phyloP scores from a whole-genome alignment of 495 filamentous ascomycete genomes.

The Neohortaea acidophila region DNA sequence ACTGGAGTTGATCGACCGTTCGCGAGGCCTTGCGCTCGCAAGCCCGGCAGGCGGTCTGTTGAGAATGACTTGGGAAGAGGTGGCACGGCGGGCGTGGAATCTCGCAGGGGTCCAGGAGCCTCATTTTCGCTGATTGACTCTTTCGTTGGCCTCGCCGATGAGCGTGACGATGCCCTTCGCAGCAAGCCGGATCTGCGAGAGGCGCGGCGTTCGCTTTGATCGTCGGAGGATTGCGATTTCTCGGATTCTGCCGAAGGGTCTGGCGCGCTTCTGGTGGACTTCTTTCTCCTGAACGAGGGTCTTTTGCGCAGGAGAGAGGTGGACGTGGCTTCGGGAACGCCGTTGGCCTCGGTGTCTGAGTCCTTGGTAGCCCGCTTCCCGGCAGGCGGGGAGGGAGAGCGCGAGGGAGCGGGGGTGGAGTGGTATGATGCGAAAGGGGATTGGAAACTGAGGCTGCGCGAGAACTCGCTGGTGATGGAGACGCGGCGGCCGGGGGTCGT shows the following conservation, averaged over 20 bases:
- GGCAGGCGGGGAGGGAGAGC: constrained; percentile 13
- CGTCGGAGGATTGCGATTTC: background rate
- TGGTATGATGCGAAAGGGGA: constrained; percentile 3
- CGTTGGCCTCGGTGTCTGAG: background rate
- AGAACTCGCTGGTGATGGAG: constrained; percentile 10
- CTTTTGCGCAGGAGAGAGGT: constrained; percentile 2
- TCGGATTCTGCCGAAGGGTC: background rate
- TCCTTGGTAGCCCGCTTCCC: background rate
- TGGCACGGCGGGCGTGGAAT: constrained; percentile 25
- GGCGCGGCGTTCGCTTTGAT: background rate
- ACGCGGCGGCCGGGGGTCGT: constrained; percentile 7
- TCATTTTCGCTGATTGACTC: constrained; percentile 1
- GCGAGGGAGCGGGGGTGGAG: constrained; percentile 4
- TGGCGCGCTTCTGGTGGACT: no score
- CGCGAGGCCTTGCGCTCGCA: constrained; percentile 30
- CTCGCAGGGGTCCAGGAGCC: background rate
- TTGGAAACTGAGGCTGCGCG: constrained; percentile 6
- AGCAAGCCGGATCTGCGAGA: constrained; percentile 1
- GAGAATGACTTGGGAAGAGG: constrained; percentile 43
- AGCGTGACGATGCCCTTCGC: constrained; percentile 2
- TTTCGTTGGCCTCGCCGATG: constrained; percentile 1
- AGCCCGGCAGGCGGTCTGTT: constrained; percentile 38
- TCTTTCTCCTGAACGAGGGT: constrained; percentile 7
- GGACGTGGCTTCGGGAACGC: background rate
- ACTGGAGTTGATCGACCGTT: constrained; percentile 36